These are phyloP conservation scores for Leishmania braziliensis DNA, from an alignment of 208 protist species.

Conservation along the genomic window DNA sequence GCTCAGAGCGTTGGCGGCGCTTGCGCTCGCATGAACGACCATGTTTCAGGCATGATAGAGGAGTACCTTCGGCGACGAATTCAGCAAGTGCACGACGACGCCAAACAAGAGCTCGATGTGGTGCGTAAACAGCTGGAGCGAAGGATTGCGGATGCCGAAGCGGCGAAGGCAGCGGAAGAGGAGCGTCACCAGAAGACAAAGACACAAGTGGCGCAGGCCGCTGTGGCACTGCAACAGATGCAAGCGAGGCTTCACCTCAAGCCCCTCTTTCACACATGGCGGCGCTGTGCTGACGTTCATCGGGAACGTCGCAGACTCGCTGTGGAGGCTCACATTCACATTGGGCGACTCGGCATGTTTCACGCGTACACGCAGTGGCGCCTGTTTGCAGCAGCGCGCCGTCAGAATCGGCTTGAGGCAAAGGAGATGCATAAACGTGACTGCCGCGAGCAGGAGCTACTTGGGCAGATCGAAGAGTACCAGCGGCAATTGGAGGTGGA, in stretches of 20 bases:
- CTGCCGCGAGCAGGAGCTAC: conserved; percentile 49
- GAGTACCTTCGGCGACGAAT: conserved; percentile 55
- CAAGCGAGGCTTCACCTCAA: conserved; percentile 2
- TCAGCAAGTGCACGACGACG: conserved; percentile 21
- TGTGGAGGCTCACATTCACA: conserved; percentile 7
- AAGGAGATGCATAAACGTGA: conserved; percentile 28
- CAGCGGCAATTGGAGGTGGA: conserved; percentile 34
- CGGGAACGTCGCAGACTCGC: conserved; percentile 22
- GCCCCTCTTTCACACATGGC: conserved; percentile 41
- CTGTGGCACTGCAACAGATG: conserved; percentile 6
- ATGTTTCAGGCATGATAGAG: conserved; percentile 61
- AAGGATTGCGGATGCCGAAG: neutral
- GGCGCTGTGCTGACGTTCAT: conserved; percentile 24
- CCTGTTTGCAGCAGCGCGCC: conserved; percentile 46
- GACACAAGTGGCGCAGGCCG: conserved; percentile 3
- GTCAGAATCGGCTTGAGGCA: conserved; percentile 30
- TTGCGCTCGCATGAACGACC: conserved; percentile 21
- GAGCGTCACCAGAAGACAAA: conserved; percentile 7
- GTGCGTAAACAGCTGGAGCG: conserved; percentile 9
- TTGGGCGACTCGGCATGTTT: conserved; percentile 16
- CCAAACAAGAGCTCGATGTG: conserved; percentile 2
- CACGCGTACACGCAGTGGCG: conserved; percentile 64
- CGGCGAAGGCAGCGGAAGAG: neutral
- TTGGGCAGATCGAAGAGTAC: conserved; percentile 43
- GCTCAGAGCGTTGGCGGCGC: conserved; percentile 24